Conservation (phyloP, 192 early-diverging fungal genomes). For the Rhizophagus clarus region DNA sequence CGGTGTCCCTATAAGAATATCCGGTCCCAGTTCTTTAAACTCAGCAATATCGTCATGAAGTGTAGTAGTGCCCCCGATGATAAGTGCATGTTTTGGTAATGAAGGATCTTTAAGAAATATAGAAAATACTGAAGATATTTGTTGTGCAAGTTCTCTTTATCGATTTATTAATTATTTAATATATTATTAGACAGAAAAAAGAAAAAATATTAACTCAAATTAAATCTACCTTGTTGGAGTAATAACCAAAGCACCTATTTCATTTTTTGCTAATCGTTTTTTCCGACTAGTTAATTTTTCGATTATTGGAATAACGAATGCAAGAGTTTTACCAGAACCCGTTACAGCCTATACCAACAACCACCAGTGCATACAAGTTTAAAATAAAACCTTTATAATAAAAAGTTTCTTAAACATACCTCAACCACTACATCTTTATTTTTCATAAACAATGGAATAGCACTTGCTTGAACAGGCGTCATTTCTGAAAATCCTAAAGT, state of each 20-base stretch:
- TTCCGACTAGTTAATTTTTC: conserved; percentile 78
- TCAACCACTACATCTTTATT: conserved; percentile 97
- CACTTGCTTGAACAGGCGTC: conserved; percentile 92
- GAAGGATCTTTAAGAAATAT: conserved; percentile 57
- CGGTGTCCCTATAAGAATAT: conserved; percentile 91
- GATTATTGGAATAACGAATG: conserved; percentile 90
- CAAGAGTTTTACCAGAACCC: conserved; percentile 94
- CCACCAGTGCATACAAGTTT: not conserved
- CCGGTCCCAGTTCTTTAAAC: conserved; percentile 67
- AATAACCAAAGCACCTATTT: conserved; percentile 88
- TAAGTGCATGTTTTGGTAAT: conserved; percentile 55
- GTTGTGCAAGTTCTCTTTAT: conserved; percentile 79
- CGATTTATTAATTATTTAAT: not conserved
- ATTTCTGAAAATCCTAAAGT: conserved; percentile 79
- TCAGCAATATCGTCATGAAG: conserved; percentile 62
- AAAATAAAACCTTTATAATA: not conserved
- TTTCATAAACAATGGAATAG: conserved; percentile 89
- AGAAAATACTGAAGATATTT: conserved; percentile 76
- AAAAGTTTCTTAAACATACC: conserved; percentile 34
- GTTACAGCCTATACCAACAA: conserved; percentile 73
- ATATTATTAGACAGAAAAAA: not conserved
- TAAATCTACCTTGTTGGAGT: conserved; percentile 72
- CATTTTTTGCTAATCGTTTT: conserved; percentile 59
- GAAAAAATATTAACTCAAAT: not conserved
- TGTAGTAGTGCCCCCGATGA: conserved; percentile 72